A percentile compares a stretch with the other conserved stretches of the same genome.
Evolutionary conservation across 345 rosid genomes (phyloP).

Genomic region (Aquilaria yunnanensis): DNA sequence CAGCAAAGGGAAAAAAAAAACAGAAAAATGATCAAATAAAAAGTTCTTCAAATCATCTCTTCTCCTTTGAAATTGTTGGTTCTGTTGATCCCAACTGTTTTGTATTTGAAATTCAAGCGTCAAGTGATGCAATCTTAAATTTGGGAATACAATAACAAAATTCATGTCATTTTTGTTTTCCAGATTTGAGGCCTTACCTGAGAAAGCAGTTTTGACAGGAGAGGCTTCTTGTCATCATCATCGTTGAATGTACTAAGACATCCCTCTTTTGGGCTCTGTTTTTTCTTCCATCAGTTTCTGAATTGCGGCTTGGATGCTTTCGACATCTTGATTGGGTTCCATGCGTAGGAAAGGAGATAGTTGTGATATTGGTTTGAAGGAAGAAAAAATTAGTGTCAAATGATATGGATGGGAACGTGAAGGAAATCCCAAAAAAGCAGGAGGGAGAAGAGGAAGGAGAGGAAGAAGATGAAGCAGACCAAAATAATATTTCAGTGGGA

Average conservation of each 20-base stretch:
- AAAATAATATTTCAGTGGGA: no score
- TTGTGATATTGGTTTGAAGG: not conserved
- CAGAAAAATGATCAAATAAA: no score
- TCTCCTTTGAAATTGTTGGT: not conserved
- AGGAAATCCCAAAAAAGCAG: not conserved
- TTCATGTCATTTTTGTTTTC: not conserved
- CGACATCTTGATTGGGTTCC: conserved; percentile 37
- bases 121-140: not conserved
- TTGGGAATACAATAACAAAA: not conserved
- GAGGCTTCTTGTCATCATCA: conserved; percentile 36
- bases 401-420: not conserved
- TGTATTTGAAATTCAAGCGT: not conserved
- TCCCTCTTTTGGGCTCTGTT: conserved; percentile 25
- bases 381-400: no score
- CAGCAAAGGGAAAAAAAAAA: no score
- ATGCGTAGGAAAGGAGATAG: conserved; percentile 2
- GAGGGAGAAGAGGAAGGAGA: no score
- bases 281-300: conserved; percentile 41
- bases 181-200: conserved; percentile 32
- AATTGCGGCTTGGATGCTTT: conserved; percentile 38
- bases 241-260: conserved; percentile 19
- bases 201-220: conserved; percentile 53
- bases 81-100: conserved; percentile 7
- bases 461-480: no score
- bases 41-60: not conserved